Conservation (phyloP, 2,329 filamentous ascomycete genomes). For the Xylariaceae sp. region DNA sequence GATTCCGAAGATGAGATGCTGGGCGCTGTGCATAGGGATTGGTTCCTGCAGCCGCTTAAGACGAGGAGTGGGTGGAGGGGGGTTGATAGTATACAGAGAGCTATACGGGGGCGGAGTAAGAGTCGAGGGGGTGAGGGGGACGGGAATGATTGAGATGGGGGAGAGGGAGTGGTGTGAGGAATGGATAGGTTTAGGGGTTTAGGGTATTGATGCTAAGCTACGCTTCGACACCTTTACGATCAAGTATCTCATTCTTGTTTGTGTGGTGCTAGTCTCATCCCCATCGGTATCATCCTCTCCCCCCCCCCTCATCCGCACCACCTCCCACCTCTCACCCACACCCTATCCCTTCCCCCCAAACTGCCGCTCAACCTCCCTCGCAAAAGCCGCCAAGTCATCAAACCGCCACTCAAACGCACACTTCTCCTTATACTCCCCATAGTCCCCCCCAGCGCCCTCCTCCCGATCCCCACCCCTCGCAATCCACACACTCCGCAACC, state of each 20-base stretch:
- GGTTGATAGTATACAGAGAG: constrained; percentile 27
- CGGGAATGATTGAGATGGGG: constrained; percentile 1
- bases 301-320: neutral
- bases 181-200: neutral
- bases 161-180: constrained; percentile 6
- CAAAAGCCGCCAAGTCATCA: constrained; percentile 39
- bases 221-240: neutral
- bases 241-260: neutral
- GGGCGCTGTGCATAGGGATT: constrained; percentile 66
- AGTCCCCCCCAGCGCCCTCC: constrained; percentile 16
- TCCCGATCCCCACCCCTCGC: constrained; percentile 45
- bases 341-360: constrained; percentile 23
- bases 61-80: constrained; percentile 48
- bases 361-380: constrained; percentile 40
- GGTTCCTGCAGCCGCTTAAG: constrained; percentile 59
- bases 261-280: neutral
- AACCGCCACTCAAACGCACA: constrained; percentile 38
- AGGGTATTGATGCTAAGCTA: no score
- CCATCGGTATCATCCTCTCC: neutral
- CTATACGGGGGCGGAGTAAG: neutral
- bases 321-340: neutral
- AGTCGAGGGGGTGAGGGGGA: neutral
- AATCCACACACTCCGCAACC: constrained; percentile 65
- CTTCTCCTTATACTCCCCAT: constrained; percentile 25
- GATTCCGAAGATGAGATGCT: constrained; percentile 52